Conservation (phyloP, 2,329 filamentous ascomycete genomes). For the Neoascochyta sp. region DNA sequence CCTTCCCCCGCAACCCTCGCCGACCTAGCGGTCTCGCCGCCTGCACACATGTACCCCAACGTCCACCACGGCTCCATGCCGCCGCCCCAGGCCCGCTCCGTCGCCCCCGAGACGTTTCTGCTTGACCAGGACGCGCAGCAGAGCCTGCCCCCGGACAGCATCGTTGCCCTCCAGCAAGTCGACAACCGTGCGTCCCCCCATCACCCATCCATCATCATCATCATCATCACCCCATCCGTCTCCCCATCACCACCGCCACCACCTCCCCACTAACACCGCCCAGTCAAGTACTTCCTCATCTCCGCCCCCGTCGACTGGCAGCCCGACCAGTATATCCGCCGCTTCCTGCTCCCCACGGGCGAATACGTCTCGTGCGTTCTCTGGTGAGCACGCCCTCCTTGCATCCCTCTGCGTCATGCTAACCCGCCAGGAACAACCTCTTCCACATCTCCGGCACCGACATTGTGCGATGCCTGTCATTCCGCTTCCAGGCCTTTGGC, state of each 20-base stretch:
- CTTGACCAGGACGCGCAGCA: conserved; percentile 96
- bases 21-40: conserved; percentile 9
- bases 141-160: conserved; percentile 89
- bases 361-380: conserved; percentile 98
- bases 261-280: conserved; percentile 27
- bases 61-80: conserved; percentile 73
- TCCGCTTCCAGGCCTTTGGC: conserved; percentile 97
- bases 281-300: conserved; percentile 99
- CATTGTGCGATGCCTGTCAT: conserved; percentile 95
- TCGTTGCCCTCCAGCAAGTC: conserved; percentile 96
- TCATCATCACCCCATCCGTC: conserved; percentile 3
- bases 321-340: conserved; percentile 90
- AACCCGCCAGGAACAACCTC: conserved; percentile 75
- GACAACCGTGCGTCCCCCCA: conserved; percentile 74
- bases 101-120: conserved; percentile 97
- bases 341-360: conserved; percentile 91
- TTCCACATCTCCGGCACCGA: conserved; percentile 99
- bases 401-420: conserved; percentile 11
- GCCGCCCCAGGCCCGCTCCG: conserved; percentile 64
- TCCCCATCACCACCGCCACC: conserved; percentile 6
- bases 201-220: not conserved
- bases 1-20: conserved; percentile 24
- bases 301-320: conserved; percentile 98
- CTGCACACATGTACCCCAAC: conserved; percentile 45
- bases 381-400: conserved; percentile 55